A percentile compares a stretch with the other conserved stretches of the same genome.
Evolutionary conservation across 2,329 filamentous ascomycete genomes (phyloP).

Genomic region (Apiospora koreana): DNA sequence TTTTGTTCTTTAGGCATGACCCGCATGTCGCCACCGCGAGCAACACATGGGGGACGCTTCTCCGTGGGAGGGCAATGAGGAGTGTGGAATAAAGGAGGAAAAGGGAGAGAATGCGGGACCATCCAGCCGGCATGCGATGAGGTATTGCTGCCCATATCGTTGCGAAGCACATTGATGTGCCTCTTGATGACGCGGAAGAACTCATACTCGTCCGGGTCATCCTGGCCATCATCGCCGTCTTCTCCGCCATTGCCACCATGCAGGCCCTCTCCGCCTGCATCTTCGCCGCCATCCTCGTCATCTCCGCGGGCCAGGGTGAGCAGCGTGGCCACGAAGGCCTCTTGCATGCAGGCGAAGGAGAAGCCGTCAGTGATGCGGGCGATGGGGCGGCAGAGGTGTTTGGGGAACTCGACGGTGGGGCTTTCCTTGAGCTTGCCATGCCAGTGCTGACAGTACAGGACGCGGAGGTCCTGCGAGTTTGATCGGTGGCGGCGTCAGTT

Average conservation of each 20-base stretch:
- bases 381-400: conserved; percentile 53
- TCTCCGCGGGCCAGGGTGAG: conserved; percentile 33
- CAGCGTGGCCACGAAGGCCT: conserved; percentile 63
- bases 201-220: conserved; percentile 54
- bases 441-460: conserved; percentile 64
- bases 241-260: not conserved
- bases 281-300: conserved; percentile 21
- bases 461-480: conserved; percentile 52
- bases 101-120: too few species aligned
- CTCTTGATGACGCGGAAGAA: conserved; percentile 52
- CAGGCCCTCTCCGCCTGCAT: too few species aligned
- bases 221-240: conserved; percentile 31
- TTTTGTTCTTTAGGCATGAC: too few species aligned
- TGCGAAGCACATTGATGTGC: conserved; percentile 58
- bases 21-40: too few species aligned
- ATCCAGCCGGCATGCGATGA: too few species aligned
- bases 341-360: conserved; percentile 68
- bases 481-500: not conserved
- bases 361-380: conserved; percentile 61
- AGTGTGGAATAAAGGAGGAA: too few species aligned
- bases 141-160: conserved; percentile 52
- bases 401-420: conserved; percentile 58
- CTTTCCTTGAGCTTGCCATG: conserved; percentile 53
- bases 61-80: too few species aligned
- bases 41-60: too few species aligned